Conservation (phyloP, 148 eudicot genomes). For the Rhododendron mucronatum region DNA sequence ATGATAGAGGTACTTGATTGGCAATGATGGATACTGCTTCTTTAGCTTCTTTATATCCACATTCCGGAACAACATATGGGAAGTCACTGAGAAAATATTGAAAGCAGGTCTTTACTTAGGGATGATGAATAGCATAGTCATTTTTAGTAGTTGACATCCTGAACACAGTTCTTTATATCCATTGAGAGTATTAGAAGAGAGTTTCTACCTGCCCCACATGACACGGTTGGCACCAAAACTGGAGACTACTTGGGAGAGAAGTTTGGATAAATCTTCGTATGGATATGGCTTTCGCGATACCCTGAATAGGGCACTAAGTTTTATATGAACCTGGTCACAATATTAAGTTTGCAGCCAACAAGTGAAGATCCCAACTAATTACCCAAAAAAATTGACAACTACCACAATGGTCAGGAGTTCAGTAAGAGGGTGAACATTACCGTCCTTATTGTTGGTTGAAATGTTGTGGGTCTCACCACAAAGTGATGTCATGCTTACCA, state of each 20-base stretch:
- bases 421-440: too few species aligned
- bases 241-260: conserved; percentile 52
- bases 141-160: too few species aligned
- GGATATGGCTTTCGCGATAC: conserved; percentile 71
- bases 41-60: conserved; percentile 76
- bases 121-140: background rate
- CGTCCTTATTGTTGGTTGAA: too few species aligned
- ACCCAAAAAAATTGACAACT: background rate
- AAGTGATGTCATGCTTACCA: too few species aligned
- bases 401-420: background rate
- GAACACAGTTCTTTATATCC: background rate
- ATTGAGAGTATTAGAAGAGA: background rate
- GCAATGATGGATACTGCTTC: conserved; percentile 48
- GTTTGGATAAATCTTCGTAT: conserved; percentile 52
- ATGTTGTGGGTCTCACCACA: too few species aligned
- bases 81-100: conserved; percentile 57
- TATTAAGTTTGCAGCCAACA: background rate
- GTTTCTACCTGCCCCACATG: conserved; percentile 93
- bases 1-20: conserved; percentile 37
- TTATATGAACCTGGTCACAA: conserved; percentile 65
- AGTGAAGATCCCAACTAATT: background rate
- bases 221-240: conserved; percentile 79
- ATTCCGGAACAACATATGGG: conserved; percentile 73
- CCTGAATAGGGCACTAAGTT: conserved; percentile 89
- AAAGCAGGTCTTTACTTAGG: background rate